phyloP scores from a whole-genome alignment of 2,329 filamentous ascomycete species.

The Bipolaris cookei region DNA sequence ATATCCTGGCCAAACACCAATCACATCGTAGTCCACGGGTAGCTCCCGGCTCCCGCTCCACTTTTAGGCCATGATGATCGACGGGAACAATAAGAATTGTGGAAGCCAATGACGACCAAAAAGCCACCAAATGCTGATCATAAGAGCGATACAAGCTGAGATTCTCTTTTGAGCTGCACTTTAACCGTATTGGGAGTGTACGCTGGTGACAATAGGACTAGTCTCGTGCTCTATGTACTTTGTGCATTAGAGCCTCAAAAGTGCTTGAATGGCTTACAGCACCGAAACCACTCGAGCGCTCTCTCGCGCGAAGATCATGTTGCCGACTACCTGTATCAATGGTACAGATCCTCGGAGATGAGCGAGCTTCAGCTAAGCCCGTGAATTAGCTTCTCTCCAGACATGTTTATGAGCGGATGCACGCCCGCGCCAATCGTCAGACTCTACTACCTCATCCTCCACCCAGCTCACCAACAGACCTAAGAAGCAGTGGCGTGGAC shows the following conservation, averaged over 20 bases:
- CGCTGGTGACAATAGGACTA: constrained; percentile 10
- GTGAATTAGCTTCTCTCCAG: neutral
- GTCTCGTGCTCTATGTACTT: neutral
- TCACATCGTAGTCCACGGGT: constrained; percentile 1
- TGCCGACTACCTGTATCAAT: constrained; percentile 20
- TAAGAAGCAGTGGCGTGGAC: constrained; percentile 22
- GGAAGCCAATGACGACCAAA: constrained; percentile 22
- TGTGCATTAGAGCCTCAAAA: constrained; percentile 11
- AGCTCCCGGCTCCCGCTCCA: constrained; percentile 7
- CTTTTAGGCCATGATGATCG: constrained; percentile 21
- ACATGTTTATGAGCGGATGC: constrained; percentile 5
- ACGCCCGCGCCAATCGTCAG: neutral
- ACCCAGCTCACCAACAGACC: neutral
- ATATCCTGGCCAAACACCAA: constrained; percentile 1
- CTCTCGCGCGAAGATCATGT: constrained; percentile 4
- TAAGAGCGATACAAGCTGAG: constrained; percentile 2
- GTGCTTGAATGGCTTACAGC: constrained; percentile 11
- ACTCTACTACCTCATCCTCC: neutral
- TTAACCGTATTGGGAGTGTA: constrained; percentile 9
- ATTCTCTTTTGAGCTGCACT: constrained; percentile 4
- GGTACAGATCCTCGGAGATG: constrained; percentile 13
- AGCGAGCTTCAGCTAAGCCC: neutral
- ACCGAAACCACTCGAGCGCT: neutral
- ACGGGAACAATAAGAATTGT: constrained; percentile 17
- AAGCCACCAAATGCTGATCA: constrained; percentile 15